Evolutionary conservation across 345 rosid species (phyloP), one percentile per base, ranked within the genome.

Genomic region (Erysimum cheiranthoides): DNA sequence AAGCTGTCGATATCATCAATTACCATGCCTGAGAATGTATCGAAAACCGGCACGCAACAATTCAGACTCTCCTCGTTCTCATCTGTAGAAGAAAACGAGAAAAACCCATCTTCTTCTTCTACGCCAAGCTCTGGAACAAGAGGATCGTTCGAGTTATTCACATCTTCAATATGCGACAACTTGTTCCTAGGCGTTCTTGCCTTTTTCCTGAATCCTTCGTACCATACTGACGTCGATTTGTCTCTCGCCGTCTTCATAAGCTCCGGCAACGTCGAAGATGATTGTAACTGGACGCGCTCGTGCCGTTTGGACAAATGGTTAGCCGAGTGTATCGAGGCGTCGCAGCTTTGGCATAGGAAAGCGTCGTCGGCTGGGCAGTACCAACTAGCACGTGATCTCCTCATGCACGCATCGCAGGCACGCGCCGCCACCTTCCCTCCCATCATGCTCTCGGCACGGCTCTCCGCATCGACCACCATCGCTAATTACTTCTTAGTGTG

Each of bases 341-440:
- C 92, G 43, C 96, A 90, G 31, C 58, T 76, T 61, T 85, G 90
- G 84, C 96, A 90, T 46, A 90, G 87, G 64, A 90, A 90, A 40
- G 96, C 92, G 32, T 85, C 90, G 10, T 90, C 92, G 0, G 90
- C 87, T 0, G 80, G 79, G 10, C 96, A 88, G 59, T 76, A 88
- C 89, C 90, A 86, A 14, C 85, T 80, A 8, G 92, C 92, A 36
- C 85, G 82, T 68, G 53, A 63, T 63, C 73, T 77, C 5, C 59
- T 71, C 43, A 80, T n/a, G 63, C 93, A 89, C 46, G 82, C 81
- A 21, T 83, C 86, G 68, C 93, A 89, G 43, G 86, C 76, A 32
- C 89, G 80, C 38, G 28, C 63, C 7, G 73, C 80, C 50, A 84
- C 81, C 83, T 50, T 86, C 32, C 79, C 88, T 32, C 82, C 70